These are phyloP conservation scores for Persicaria tinctoria DNA, from an alignment of 148 eudicot species.

Conservation along the genomic window DNA sequence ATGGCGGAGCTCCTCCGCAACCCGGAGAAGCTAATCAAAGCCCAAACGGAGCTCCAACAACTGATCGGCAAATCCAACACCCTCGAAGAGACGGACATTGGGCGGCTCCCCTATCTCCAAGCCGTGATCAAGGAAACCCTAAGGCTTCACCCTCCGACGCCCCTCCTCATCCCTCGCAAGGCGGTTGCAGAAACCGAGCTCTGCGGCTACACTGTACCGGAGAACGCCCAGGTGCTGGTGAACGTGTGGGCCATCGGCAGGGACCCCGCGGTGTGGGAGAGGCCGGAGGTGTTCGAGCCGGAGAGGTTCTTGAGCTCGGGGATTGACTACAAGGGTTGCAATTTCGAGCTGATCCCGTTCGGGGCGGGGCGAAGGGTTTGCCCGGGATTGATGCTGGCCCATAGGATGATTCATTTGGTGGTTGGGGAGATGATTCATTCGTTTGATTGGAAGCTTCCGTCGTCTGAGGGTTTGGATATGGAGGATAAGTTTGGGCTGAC, in stretches of 20 bases:
- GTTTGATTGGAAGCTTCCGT: slow-evolving; percentile 29
- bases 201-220: slow-evolving; percentile 16
- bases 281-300: slow-evolving; percentile 25
- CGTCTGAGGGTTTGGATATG: slow-evolving; percentile 8
- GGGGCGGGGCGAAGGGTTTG: slow-evolving; percentile 22
- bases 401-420: slow-evolving; percentile 25
- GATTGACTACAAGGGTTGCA: slow-evolving; percentile 16
- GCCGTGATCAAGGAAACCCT: slow-evolving; percentile 29
- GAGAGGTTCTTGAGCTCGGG: slow-evolving; percentile 27
- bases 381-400: slow-evolving; percentile 29
- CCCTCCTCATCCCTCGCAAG: slow-evolving; percentile 27
- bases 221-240: slow-evolving; percentile 28
- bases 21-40: slow-evolving; percentile 12
- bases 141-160: slow-evolving; percentile 29
- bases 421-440: slow-evolving; percentile 21
- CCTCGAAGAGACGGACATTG: slow-evolving; percentile 23
- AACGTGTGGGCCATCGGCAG: slow-evolving; percentile 37
- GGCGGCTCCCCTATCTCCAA: slow-evolving; percentile 23
- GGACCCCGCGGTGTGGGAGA: slow-evolving; percentile 21
- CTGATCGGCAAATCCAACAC: slow-evolving; percentile 18
- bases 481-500: slow-evolving; percentile 25
- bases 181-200: slow-evolving; percentile 12
- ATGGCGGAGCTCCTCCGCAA: no score
- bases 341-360: no score
- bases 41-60: slow-evolving; percentile 19